Evolutionary conservation across 129 eudicot genomes (phyloP), one percentile per base, ranked within the genome.

Genomic region (Oenanthe sinensis): DNA sequence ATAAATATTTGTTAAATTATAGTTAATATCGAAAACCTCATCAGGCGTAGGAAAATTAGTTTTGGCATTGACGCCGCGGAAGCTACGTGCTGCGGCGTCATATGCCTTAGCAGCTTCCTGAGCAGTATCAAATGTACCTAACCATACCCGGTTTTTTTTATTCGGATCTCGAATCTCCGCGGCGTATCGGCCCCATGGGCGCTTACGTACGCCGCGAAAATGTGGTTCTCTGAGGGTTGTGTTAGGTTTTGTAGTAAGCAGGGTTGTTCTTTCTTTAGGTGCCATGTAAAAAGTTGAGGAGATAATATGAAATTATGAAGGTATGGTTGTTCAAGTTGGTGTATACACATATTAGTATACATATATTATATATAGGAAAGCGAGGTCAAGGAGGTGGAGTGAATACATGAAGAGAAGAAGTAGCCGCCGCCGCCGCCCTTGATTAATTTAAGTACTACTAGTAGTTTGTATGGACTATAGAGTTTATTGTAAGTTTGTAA

Each of bases 171-270:
- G 86, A 60, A 86, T 86, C 67, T 86, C 84, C 26, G 86, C 86
- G 8, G 89, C 89, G 86, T 86, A 86, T 22, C 86, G 82, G 16
- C 86, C 86, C 86, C 89, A 86, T 36, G 86, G 89, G 24, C 89
- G 43, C 82, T 80, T 86, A 5, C 89, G 22, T 17, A 82, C 89
- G 30, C 89, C 89, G 14, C 89, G 39, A 62, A 71, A 86, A 81
- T 83, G 86, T 1, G 72, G 74, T 60, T 42, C 33, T 11, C 20
- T 22, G 2, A 71, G 30, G 7, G n/a, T 46, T 6, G 16, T 4
- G 17, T 5, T 42, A 19, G 2, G 15, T 9, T 71, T 71, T 71
- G 26, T 12, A 0, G 50, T 7, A 17, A 40, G 17, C 1, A 17
- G 28, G 3, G 30, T 2, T 0, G 30, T 14, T 33, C 33, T 71